Evolutionary conservation across 2,329 filamentous ascomycete genomes (phyloP), one percentile per base, ranked within the genome.

Genomic region (Ilyonectria robusta): DNA sequence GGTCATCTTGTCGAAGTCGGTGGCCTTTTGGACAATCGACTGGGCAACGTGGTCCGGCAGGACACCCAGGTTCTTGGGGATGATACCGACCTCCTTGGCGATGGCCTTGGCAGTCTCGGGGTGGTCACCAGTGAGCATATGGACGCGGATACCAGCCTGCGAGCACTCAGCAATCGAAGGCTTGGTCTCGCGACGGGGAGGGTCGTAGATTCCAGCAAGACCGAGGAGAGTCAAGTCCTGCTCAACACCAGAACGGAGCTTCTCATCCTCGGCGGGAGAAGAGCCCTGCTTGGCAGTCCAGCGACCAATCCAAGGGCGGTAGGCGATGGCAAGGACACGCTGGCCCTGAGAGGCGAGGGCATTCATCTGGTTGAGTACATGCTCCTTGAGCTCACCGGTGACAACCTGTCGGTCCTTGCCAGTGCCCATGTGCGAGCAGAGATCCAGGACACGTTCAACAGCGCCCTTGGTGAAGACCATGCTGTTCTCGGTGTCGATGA

Each of bases 121-220:
- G 76, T 95, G 93, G 74, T 96, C 93, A 65, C 93, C 93, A 23
- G 93, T 96, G 35, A 95, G 86, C 93, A 95, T 95, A 81, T 94
- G 92, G 7, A 95, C 93, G 69, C 87, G 88, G 78, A 95, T 94
- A 56, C 93, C 93, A 29, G 93, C 93, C 51, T 86, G 86, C 61
- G 92, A 88, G 75, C 92, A 94, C 75, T 92, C 87, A 23, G 84
- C 84, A 65, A 95, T 93, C 7, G 93, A 91, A 1, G 85, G 87
- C 23, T 91, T 92, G 0, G 94, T 94, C 81, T 97, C 94, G 2
- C 90, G 88, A 2, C 94, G 93, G 62, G 94, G 94, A 4, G 94
- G 94, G 72, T 97, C 94, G 77, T 96, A 95, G 69, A 97, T 92
- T 62, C 94, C 94, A 55, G 93, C 91, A 10, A 97, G 86, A n/a